Evolutionary conservation across 371 early-diverging fungal species (phyloP).

Genomic region (Mortierella sp.): DNA sequence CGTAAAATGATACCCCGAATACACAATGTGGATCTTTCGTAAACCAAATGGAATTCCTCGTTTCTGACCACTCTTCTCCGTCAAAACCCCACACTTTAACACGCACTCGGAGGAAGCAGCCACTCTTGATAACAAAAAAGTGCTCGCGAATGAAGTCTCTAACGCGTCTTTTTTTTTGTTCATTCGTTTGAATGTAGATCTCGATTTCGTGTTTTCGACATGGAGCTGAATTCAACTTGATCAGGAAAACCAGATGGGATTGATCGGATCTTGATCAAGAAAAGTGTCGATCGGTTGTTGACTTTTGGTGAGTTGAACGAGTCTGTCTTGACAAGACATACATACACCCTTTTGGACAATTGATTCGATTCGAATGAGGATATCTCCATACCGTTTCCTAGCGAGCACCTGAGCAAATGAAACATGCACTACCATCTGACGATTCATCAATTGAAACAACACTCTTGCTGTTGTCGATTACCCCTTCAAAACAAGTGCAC

Average conservation of each 20-base stretch:
- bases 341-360: background rate
- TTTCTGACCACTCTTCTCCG: slow-evolving; percentile 48
- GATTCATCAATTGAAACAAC: slow-evolving; percentile 40
- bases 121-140: background rate
- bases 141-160: background rate
- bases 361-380: slow-evolving; percentile 58
- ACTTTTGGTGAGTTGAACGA: background rate
- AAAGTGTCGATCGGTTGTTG: background rate
- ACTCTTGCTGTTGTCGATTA: background rate
- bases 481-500: background rate
- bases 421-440: slow-evolving; percentile 62
- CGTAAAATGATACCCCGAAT: slow-evolving; percentile 60
- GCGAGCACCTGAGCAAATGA: slow-evolving; percentile 60
- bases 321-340: too few species aligned
- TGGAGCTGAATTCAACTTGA: background rate
- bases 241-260: background rate
- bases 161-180: background rate
- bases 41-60: slow-evolving; percentile 61
- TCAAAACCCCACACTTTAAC: background rate
- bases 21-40: slow-evolving; percentile 57
- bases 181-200: background rate
- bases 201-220: background rate
- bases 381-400: slow-evolving; percentile 58
- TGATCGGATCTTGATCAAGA: background rate
- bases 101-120: too few species aligned